These are phyloP conservation scores for Orbilia javanica DNA, from an alignment of 2,329 filamentous ascomycete species.

Conservation along the genomic window DNA sequence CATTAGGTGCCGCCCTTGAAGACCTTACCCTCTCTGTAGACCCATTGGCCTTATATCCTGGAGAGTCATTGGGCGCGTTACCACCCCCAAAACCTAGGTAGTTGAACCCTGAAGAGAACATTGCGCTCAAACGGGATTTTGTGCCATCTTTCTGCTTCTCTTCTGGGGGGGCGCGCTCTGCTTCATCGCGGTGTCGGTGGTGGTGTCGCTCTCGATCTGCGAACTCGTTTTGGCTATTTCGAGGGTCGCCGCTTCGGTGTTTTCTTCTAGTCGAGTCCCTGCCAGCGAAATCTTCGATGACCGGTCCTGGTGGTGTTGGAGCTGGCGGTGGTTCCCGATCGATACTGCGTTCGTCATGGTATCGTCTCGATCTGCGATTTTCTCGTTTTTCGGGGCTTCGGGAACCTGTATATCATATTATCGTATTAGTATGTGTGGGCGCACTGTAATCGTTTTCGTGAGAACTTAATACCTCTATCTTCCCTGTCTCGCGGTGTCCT, in stretches of 20 bases:
- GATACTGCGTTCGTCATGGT: conserved; percentile 35
- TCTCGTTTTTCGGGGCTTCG: conserved; percentile 52
- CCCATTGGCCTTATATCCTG: conserved; percentile 34
- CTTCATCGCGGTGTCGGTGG: conserved; percentile 39
- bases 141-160: conserved; percentile 52
- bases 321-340: conserved; percentile 16
- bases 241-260: conserved; percentile 41
- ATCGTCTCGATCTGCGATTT: conserved; percentile 68
- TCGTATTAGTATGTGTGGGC: not conserved
- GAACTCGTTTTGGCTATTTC: conserved; percentile 41
- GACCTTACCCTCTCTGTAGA: conserved; percentile 27
- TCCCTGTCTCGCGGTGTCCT: conserved; percentile 34
- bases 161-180: conserved; percentile 13
- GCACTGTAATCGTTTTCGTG: not conserved
- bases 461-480: conserved; percentile 29
- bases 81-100: conserved; percentile 42
- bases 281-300: conserved; percentile 8
- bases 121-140: conserved; percentile 42
- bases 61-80: conserved; percentile 10
- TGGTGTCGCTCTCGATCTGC: conserved; percentile 41
- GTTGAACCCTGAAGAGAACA: conserved; percentile 45
- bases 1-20: conserved; percentile 12
- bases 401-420: conserved; percentile 29
- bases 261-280: conserved; percentile 38
- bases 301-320: conserved; percentile 11